Conservation (phyloP, 345 rosid genomes). For the Clausena lansium region DNA sequence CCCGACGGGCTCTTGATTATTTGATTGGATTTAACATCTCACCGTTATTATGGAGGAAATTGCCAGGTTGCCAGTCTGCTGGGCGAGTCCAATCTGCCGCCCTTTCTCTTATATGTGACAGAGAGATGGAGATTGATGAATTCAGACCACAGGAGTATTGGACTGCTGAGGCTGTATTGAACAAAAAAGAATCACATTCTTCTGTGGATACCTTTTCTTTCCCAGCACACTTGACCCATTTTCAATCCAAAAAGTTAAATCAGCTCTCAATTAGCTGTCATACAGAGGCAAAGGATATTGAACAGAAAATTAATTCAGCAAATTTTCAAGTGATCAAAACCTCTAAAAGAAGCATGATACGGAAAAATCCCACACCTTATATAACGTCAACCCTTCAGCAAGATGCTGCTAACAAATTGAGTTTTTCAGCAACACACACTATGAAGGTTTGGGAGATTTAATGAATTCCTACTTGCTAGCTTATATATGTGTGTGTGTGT, state of each 20-base stretch:
- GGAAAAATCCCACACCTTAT: slow-evolving; percentile 83
- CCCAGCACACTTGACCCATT: slow-evolving; percentile 66
- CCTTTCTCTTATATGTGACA: slow-evolving; percentile 80
- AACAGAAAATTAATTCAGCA: slow-evolving; percentile 50
- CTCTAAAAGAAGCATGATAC: slow-evolving; percentile 49
- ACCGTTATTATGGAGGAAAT: slow-evolving; percentile 91
- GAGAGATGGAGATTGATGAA: slow-evolving; percentile 89
- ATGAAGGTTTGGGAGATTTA: slow-evolving; percentile 70
- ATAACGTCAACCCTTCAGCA: slow-evolving; percentile 99
- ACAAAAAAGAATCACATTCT: slow-evolving; percentile 30
- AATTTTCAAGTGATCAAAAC: slow-evolving; percentile 50
- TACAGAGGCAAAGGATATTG: slow-evolving; percentile 51
- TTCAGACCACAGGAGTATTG: slow-evolving; percentile 87
- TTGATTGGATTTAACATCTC: slow-evolving; percentile 93
- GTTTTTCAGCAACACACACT: slow-evolving; percentile 67
- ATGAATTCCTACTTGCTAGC: background rate
- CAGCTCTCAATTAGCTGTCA: slow-evolving; percentile 73
- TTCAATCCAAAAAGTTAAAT: slow-evolving; percentile 61
- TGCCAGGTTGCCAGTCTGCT: slow-evolving; percentile 97
- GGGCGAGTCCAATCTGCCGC: slow-evolving; percentile 99
- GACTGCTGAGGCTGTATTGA: slow-evolving; percentile 60
- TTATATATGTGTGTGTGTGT: too few relatives aligned
- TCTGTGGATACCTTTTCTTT: slow-evolving; percentile 28
- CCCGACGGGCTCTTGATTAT: slow-evolving; percentile 96
- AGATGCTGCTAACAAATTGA: slow-evolving; percentile 92